phyloP scores from a whole-genome alignment of 2,329 filamentous ascomycete species.

The Thielaviopsis musarum region DNA sequence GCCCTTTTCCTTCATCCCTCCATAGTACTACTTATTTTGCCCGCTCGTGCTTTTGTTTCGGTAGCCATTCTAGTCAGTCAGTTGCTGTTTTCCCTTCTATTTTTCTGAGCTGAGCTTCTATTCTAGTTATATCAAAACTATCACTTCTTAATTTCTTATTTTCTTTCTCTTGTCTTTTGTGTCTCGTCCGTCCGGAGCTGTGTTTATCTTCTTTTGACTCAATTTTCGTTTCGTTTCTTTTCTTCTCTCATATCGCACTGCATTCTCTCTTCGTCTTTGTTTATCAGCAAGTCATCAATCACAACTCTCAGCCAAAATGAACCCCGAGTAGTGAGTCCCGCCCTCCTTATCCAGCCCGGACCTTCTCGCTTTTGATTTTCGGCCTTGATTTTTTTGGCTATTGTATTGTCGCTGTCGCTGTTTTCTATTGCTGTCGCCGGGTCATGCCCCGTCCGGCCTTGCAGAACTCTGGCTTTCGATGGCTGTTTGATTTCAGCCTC shows the following conservation, averaged over 20 bases:
- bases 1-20: background rate
- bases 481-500: background rate
- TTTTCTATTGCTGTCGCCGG: background rate
- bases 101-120: background rate
- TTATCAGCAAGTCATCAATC: background rate
- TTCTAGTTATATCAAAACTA: background rate
- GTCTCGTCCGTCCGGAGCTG: background rate
- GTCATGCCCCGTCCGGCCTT: background rate
- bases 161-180: background rate
- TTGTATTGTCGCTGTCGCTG: background rate
- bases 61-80: background rate
- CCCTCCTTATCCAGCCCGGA: background rate
- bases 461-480: background rate
- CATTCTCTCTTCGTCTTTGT: background rate
- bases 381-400: background rate
- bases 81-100: background rate
- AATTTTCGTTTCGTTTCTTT: background rate
- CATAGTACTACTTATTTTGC: background rate
- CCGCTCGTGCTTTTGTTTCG: background rate
- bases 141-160: background rate
- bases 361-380: background rate
- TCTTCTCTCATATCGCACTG: background rate
- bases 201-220: background rate
- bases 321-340: slow-evolving; percentile 71
- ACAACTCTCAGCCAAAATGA: slow-evolving; percentile 45